phyloP scores from a whole-genome alignment of 345 rosid genomes.

The Lumnitzera racemosa region DNA sequence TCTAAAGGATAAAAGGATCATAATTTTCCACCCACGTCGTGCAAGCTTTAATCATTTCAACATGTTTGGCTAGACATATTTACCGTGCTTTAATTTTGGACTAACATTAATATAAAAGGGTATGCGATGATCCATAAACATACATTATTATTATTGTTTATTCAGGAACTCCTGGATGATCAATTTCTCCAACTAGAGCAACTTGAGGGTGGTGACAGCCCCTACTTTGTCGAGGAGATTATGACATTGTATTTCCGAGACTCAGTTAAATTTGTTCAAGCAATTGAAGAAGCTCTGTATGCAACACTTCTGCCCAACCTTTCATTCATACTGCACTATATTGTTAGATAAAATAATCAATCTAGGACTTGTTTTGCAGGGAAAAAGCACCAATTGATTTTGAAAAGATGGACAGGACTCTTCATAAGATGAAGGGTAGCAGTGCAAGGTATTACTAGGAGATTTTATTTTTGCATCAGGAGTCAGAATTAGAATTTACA shows the following conservation, averaged over 20 bases:
- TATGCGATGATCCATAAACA: background rate
- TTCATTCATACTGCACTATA: background rate
- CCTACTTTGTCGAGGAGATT: constrained; percentile 25
- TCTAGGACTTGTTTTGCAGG: constrained; percentile 4
- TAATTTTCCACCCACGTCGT: too few relatives aligned
- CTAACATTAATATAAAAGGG: too few relatives aligned
- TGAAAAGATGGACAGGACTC: constrained; percentile 4
- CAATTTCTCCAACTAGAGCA: constrained; percentile 24
- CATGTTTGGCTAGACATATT: too few relatives aligned
- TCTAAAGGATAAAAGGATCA: too few relatives aligned
- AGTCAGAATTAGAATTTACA: background rate
- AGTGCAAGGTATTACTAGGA: constrained; percentile 15
- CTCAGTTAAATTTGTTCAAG: constrained; percentile 8
- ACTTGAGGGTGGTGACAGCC: constrained; percentile 10
- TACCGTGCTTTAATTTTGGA: too few relatives aligned
- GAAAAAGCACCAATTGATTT: constrained; percentile 10
- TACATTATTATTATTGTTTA: background rate
- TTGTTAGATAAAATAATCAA: background rate
- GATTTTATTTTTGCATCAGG: background rate
- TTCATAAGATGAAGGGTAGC: constrained; percentile 19
- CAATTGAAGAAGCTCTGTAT: constrained; percentile 18
- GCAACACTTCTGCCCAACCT: background rate
- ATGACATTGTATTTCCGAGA: constrained; percentile 14
- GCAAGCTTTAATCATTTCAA: too few relatives aligned
- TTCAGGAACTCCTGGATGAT: constrained; percentile 24